Percentiles rank a stretch among this genome's conserved stretches.
Evolutionary conservation across 1,284 basidiomycete genomes (phyloP).

Genomic region (Phenoliferia sp.): DNA sequence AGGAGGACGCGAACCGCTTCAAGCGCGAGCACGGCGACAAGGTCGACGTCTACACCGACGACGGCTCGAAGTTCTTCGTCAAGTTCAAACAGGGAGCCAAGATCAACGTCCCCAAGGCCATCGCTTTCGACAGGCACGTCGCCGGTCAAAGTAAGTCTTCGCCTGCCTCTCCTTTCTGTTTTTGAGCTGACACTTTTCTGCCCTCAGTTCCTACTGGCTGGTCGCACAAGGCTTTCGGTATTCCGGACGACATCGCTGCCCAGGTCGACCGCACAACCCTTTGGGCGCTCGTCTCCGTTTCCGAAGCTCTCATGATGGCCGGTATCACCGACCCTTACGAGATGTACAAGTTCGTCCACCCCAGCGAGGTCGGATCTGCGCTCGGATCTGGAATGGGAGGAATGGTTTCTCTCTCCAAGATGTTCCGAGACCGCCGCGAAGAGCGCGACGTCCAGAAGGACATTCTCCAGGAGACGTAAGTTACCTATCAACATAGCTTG

Average conservation of each 20-base stretch:
- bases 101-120: constrained; percentile 87
- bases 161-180: neutral
- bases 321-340: constrained; percentile 98
- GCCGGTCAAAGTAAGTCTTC: constrained; percentile 64
- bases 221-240: constrained; percentile 91
- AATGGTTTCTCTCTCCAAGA: constrained; percentile 65
- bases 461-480: constrained; percentile 92
- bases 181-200: neutral
- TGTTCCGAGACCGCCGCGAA: constrained; percentile 98
- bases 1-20: constrained; percentile 89
- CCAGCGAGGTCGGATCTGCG: constrained; percentile 87
- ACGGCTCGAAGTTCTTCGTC: constrained; percentile 83
- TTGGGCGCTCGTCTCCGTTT: constrained; percentile 91
- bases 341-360: constrained; percentile 92
- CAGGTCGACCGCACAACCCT: constrained; percentile 92
- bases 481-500: constrained; percentile 29
- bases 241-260: constrained; percentile 93
- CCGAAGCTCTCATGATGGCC: constrained; percentile 93
- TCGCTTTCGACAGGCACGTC: constrained; percentile 89
- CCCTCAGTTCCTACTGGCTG: constrained; percentile 78
- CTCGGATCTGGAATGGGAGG: constrained; percentile 98
- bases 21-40: constrained; percentile 95
- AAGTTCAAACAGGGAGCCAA: constrained; percentile 99
- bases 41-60: constrained; percentile 84
- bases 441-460: constrained; percentile 98